Conservation (phyloP, 1,139 yeast species). For the Maudiozyma humilis region DNA sequence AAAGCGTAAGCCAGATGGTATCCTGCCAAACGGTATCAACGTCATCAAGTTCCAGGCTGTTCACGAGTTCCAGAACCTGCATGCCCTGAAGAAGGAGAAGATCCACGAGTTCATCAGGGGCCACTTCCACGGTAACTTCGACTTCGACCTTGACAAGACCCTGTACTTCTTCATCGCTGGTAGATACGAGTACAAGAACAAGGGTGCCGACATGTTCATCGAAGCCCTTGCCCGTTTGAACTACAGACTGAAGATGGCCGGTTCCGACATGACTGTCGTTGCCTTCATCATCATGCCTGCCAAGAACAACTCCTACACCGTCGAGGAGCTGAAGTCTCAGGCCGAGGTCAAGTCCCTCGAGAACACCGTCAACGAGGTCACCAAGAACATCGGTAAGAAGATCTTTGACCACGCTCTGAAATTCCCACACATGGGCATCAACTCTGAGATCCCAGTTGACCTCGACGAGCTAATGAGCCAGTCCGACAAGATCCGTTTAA, state of each 20-base stretch:
- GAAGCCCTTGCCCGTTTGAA: conserved; percentile 89
- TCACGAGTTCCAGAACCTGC: conserved; percentile 95
- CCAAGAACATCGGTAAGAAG: conserved; percentile 77
- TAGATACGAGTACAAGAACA: conserved; percentile 91
- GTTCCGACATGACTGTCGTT: conserved; percentile 85
- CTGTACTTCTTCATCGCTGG: conserved; percentile 95
- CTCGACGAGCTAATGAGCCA: conserved; percentile 80
- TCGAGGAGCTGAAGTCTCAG: conserved; percentile 92
- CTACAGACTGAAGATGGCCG: conserved; percentile 70
- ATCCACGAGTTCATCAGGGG: conserved; percentile 93
- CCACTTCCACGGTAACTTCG: conserved; percentile 93
- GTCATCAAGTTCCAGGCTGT: conserved; percentile 95
- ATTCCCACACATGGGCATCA: conserved; percentile 50
- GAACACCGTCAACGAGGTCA: conserved; percentile 81
- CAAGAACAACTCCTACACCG: conserved; percentile 84
- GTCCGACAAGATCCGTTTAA: conserved; percentile 80
- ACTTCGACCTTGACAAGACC: conserved; percentile 89
- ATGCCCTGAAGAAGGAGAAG: conserved; percentile 82
- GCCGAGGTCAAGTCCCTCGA: conserved; percentile 91
- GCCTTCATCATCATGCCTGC: conserved; percentile 99
- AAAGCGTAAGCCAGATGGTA: conserved; percentile 96
- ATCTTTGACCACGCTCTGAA: conserved; percentile 87
- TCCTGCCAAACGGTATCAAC: conserved; percentile 90
- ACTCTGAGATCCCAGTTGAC: conserved; percentile 45
- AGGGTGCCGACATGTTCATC: conserved; percentile 92